Evolutionary conservation across 2,329 filamentous ascomycete species (phyloP), one percentile per base, ranked within the genome.

Genomic region (Mycogone perniciosa): DNA sequence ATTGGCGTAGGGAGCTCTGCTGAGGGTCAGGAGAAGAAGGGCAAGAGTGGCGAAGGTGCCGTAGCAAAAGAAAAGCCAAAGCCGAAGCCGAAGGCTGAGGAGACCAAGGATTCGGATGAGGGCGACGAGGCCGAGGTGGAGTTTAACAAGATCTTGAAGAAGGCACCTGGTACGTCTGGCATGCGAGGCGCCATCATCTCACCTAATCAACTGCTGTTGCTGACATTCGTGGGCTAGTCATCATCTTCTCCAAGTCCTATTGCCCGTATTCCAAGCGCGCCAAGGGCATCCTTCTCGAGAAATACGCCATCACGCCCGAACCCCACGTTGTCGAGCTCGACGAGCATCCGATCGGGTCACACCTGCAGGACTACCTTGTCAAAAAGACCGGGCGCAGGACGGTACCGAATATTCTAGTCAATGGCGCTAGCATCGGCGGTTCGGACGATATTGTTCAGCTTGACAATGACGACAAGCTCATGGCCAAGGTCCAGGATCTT

Each of bases 171-270:
- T 95, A 80, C 59, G 80, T 72, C 20, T 30, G 13, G 3, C 6
- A 26, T 40, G 39, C 13, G 39, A 42, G 3, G 9, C n/a, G 35
- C 29, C 2, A 27, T 30, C 9, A 7, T 39, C 11, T 44, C 1
- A 5, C 13, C 20, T 10, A n/a, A 38, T 38, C 39, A 11, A 26
- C 29, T n/a, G 27, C 7, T 3, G 9, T 46, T 33, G 45, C 45
- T 52, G 41, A 52, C 39, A 7, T 30, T 6, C 39, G 13, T 10
- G 29, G 20, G 29, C 29, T 29, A 93, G 89, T 97, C 54, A 88
- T 96, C 66, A 89, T 99, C 61, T 97, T 97, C 73, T 96, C 90
- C 57, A 97, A 99, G 70, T 82, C 87, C 1, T 96, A 92, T 71
- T 99, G 93, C 68, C 89, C 87, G 1, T 85, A 81, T 71, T 96